A percentile compares a stretch with the other conserved stretches of the same genome.
Evolutionary conservation across 2,329 filamentous ascomycete genomes (phyloP).

Genomic region (Fusarium sp.): DNA sequence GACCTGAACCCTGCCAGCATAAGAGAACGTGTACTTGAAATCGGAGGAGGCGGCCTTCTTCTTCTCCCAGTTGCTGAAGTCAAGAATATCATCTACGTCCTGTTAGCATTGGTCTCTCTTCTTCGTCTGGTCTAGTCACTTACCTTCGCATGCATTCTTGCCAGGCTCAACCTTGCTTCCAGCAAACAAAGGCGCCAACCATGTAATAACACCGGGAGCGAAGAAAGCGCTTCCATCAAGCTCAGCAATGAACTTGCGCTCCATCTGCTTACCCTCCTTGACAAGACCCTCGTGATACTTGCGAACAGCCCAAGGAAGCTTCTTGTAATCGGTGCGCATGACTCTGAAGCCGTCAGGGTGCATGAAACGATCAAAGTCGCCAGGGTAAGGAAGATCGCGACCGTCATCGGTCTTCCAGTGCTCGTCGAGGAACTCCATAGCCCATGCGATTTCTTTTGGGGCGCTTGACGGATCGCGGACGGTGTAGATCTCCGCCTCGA

Average conservation of each 20-base stretch:
- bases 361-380: conserved; percentile 26
- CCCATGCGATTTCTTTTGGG: conserved; percentile 17
- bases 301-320: conserved; percentile 29
- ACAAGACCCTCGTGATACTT: conserved; percentile 22
- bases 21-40: background rate
- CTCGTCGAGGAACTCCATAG: conserved; percentile 26
- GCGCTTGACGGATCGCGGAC: conserved; percentile 8
- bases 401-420: conserved; percentile 27
- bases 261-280: conserved; percentile 1
- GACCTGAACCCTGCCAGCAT: background rate
- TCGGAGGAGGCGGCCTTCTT: background rate
- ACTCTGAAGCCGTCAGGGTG: conserved; percentile 26
- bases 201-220: conserved; percentile 26
- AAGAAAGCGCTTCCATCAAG: conserved; percentile 28
- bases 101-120: background rate
- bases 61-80: conserved; percentile 11
- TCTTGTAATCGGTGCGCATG: conserved; percentile 13
- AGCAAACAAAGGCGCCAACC: conserved; percentile 27
- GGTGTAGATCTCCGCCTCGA: conserved; percentile 23
- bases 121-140: rapidly evolving
- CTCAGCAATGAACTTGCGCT: conserved; percentile 32
- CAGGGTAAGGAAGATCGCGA: conserved; percentile 24
- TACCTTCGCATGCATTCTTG: conserved; percentile 21
- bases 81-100: conserved; percentile 4
- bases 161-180: conserved; percentile 13